Percentiles rank a stretch among this genome's conserved stretches.
These are phyloP conservation scores for Groenewaldozyma salmanticensis DNA, from an alignment of 805 yeast species.

Conservation along the genomic window DNA sequence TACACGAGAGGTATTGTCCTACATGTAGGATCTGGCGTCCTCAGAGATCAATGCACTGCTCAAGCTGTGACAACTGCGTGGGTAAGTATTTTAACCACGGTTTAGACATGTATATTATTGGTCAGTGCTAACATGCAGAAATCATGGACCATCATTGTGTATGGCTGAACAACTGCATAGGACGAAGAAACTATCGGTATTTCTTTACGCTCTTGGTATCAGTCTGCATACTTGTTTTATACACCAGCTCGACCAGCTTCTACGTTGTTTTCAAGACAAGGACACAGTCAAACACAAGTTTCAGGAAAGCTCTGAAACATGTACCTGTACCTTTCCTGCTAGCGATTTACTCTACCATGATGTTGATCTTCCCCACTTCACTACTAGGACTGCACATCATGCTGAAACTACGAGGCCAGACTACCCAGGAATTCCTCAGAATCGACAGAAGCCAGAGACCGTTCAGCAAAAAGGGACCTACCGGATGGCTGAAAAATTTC, in stretches of 20 bases:
- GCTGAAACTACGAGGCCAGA: constrained; percentile 46
- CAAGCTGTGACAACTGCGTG: constrained; percentile 57
- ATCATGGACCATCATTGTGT: constrained; percentile 66
- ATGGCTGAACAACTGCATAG: constrained; percentile 69
- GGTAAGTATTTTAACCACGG: no score
- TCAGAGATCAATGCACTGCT: constrained; percentile 68
- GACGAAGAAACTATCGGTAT: constrained; percentile 51
- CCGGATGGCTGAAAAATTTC: background rate
- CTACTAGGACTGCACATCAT: constrained; percentile 45
- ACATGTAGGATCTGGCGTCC: constrained; percentile 70
- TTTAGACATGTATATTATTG: background rate
- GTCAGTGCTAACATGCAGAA: constrained; percentile 14
- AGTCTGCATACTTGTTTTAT: constrained; percentile 25
- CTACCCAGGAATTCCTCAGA: constrained; percentile 65
- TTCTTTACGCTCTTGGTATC: constrained; percentile 35
- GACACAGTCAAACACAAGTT: constrained; percentile 14
- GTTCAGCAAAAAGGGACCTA: constrained; percentile 8
- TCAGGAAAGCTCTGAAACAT: constrained; percentile 19
- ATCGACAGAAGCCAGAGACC: background rate
- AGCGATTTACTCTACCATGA: constrained; percentile 38
- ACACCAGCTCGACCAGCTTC: constrained; percentile 26
- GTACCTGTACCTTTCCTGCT: constrained; percentile 41
- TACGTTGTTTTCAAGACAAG: constrained; percentile 24
- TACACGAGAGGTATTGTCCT: constrained; percentile 46
- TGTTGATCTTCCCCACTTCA: constrained; percentile 45